Base-by-base conservation (phyloP, 1,284 basidiomycete genomes). In the Wallemia hederae region DNA sequence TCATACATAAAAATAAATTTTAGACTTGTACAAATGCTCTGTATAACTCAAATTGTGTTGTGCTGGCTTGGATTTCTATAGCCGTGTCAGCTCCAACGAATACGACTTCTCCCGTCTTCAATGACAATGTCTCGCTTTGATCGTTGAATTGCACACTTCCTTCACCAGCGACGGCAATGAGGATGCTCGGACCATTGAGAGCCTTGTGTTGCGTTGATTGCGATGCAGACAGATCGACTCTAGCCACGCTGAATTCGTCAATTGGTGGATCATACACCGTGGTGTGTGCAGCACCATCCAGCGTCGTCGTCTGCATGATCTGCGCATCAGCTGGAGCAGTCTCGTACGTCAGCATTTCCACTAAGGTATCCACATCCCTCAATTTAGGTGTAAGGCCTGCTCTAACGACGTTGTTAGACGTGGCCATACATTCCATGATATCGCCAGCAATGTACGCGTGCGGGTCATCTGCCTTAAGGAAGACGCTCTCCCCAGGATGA, bases 321-420 rank as follows among this genome's bases (percentile, higher is more conserved):
- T 26, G 64, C 60, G 27, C 62, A 61, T 9, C 17, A 59, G 63
- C 62, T 68, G 63, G 11, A 70, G 66, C 56, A 15, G 85, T 76
- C 60, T 74, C 76, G 71, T 97, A 98, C 9, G 90, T 97, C 63
- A 98, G 78, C 69, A 87, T 86, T 1, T 79, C 74, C 62, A 96
- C 75, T 59, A 99, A 80, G 64, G 91, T 96, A 1, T 82, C 80
- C 24, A 96, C 81, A 69, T 99, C 94, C 62, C 92, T 81, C 24
- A 86, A 77, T 72, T 99, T 99, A 14, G 94, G 92, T 0, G 94
- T 99, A 55, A 99, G 80, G 22, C 94, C 94, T 1, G 94, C 94
- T 58, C 94, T 85, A 62, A 99, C 94, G 69, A 99, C 94, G 70
- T 98, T 98, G 74, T 99, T 92, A 0, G 88, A 92, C 61, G 89